Conservation (phyloP, 2,329 filamentous ascomycete species). For the Albophoma yamanashiensis region DNA sequence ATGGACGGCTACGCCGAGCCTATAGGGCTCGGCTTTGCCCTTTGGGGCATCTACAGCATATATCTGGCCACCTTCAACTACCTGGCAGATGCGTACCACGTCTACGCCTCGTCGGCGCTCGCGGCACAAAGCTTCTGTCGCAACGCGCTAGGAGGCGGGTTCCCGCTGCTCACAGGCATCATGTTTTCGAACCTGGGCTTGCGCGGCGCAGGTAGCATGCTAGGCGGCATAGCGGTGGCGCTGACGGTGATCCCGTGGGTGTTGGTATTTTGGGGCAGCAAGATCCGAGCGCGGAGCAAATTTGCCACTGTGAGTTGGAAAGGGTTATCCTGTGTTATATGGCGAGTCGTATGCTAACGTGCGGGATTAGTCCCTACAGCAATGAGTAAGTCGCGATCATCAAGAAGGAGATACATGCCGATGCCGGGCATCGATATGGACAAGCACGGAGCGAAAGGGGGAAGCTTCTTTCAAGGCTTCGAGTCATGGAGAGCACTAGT, state of each 20-base stretch:
- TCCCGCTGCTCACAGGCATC: slow-evolving; percentile 64
- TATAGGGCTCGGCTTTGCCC: slow-evolving; percentile 61
- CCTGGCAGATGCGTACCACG: slow-evolving; percentile 76
- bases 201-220: slow-evolving; percentile 58
- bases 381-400: not conserved
- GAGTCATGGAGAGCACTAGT: not conserved
- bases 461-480: not conserved
- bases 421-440: not conserved
- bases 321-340: not conserved
- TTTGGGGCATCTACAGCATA: slow-evolving; percentile 77
- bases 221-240: slow-evolving; percentile 60
- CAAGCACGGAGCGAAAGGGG: not conserved
- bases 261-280: slow-evolving; percentile 66
- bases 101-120: slow-evolving; percentile 74
- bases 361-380: not conserved
- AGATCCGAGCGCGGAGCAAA: slow-evolving; percentile 63
- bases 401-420: not conserved
- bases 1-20: slow-evolving; percentile 17
- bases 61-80: slow-evolving; percentile 92
- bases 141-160: slow-evolving; percentile 71
- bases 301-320: slow-evolving; percentile 53
- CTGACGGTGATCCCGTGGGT: slow-evolving; percentile 83
- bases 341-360: not conserved
- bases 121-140: slow-evolving; percentile 81
- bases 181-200: slow-evolving; percentile 67